Evolutionary conservation across 1,284 basidiomycete genomes (phyloP).

Genomic region (Tylopilus sp.): DNA sequence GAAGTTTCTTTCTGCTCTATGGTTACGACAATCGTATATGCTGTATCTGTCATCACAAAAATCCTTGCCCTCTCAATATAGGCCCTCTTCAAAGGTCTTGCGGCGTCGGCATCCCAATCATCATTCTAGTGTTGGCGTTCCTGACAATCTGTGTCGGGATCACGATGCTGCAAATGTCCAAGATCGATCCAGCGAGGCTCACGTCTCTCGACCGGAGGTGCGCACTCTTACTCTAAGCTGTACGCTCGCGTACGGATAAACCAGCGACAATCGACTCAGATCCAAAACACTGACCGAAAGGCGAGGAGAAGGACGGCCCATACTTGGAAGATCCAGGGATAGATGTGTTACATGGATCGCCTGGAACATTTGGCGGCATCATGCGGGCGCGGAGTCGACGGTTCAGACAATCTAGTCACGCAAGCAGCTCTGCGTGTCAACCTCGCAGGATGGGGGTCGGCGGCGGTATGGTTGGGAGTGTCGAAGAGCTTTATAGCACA

Average conservation of each 20-base stretch:
- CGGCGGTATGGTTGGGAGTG: slow-evolving; percentile 40
- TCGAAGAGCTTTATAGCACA: slow-evolving; percentile 36
- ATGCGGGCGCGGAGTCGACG: slow-evolving; percentile 83
- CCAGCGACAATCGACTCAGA: slow-evolving; percentile 39
- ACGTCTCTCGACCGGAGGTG: slow-evolving; percentile 84
- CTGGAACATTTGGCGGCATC: slow-evolving; percentile 90
- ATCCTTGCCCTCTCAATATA: slow-evolving; percentile 34
- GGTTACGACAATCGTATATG: slow-evolving; percentile 81
- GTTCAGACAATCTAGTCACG: slow-evolving; percentile 68
- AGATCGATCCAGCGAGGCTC: slow-evolving; percentile 85
- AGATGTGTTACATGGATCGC: slow-evolving; percentile 89
- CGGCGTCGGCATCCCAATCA: slow-evolving; percentile 81
- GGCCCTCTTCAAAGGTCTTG: slow-evolving; percentile 93
- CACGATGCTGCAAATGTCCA: slow-evolving; percentile 96
- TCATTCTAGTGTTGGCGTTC: slow-evolving; percentile 95
- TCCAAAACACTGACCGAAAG: slow-evolving; percentile 11
- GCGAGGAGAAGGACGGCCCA: slow-evolving; percentile 63
- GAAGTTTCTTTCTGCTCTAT: slow-evolving; percentile 77
- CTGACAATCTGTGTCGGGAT: slow-evolving; percentile 91
- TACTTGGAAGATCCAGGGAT: slow-evolving; percentile 85
- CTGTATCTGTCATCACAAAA: slow-evolving; percentile 17
- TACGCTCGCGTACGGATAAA: slow-evolving; percentile 70
- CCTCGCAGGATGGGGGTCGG: slow-evolving; percentile 38
- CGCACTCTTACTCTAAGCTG: slow-evolving; percentile 87
- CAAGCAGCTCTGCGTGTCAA: slow-evolving; percentile 41